These are phyloP conservation scores for Candida sp. DNA, from an alignment of 1,139 yeast species.

Conservation along the genomic window DNA sequence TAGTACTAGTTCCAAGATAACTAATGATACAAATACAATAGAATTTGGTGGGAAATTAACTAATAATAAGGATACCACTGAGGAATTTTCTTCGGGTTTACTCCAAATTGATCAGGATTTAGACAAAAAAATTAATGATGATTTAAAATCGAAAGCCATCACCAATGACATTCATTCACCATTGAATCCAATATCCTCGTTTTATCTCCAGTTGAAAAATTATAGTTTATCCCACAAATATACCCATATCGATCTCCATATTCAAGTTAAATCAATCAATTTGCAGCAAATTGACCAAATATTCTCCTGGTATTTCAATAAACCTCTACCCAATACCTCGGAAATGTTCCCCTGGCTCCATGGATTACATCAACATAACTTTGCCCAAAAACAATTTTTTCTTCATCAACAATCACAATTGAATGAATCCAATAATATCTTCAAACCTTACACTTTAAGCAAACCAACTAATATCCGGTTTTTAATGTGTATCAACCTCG, in stretches of 20 bases:
- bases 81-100: too few relatives aligned
- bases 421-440: conserved; percentile 5
- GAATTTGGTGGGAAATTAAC: too few relatives aligned
- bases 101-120: too few relatives aligned
- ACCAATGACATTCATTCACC: conserved; percentile 14
- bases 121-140: neutral
- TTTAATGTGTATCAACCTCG: conserved; percentile 46
- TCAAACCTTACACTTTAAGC: conserved; percentile 8
- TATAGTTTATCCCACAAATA: neutral
- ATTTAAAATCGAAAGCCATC: neutral
- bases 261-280: conserved; percentile 20
- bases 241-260: neutral
- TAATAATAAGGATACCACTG: too few relatives aligned
- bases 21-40: too few relatives aligned
- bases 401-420: conserved; percentile 23
- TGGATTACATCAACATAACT: conserved; percentile 56
- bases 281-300: conserved; percentile 28
- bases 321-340: conserved; percentile 64
- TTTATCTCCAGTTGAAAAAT: conserved; percentile 11
- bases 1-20: too few relatives aligned
- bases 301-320: conserved; percentile 44
- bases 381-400: conserved; percentile 46
- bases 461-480: conserved; percentile 30
- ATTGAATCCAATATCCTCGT: conserved; percentile 19
- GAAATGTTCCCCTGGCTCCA: conserved; percentile 90